Conservation (phyloP, 2,329 filamentous ascomycete species). For the Colletotrichum sojae region DNA sequence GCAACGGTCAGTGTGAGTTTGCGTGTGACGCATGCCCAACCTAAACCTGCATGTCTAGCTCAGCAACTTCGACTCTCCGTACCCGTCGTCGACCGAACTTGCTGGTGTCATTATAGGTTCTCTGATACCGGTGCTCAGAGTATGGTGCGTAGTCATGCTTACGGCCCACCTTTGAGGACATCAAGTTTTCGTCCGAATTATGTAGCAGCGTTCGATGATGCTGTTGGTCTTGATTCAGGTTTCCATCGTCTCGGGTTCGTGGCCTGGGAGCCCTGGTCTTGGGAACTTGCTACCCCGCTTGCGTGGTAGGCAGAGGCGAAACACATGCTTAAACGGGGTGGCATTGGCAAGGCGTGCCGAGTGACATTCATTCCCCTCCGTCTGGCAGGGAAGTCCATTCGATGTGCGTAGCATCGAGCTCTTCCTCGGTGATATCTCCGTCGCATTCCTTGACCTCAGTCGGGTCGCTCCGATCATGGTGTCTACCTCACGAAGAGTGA, state of each 20-base stretch:
- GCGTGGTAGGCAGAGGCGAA: slow-evolving; percentile 16
- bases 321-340: slow-evolving; percentile 14
- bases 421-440: no score
- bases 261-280: neutral
- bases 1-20: slow-evolving; percentile 3
- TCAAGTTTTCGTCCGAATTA: neutral
- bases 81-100: slow-evolving; percentile 2
- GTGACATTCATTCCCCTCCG: no score
- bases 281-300: neutral
- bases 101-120: no score
- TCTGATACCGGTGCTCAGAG: no score
- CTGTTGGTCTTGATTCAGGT: slow-evolving; percentile 5
- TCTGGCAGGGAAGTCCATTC: no score
- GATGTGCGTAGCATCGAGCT: no score
- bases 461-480: no score
- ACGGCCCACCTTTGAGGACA: neutral
- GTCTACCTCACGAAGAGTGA: no score
- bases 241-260: neutral
- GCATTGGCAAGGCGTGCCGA: slow-evolving; percentile 12
- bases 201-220: neutral
- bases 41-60: neutral
- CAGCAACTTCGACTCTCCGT: neutral
- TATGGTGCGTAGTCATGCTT: neutral
- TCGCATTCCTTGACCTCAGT: no score
- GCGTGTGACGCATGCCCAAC: slow-evolving; percentile 7